These are phyloP conservation scores for Globisporangium canariense DNA, from an alignment of 352 stramenopile genomes.

Conservation along the genomic window DNA sequence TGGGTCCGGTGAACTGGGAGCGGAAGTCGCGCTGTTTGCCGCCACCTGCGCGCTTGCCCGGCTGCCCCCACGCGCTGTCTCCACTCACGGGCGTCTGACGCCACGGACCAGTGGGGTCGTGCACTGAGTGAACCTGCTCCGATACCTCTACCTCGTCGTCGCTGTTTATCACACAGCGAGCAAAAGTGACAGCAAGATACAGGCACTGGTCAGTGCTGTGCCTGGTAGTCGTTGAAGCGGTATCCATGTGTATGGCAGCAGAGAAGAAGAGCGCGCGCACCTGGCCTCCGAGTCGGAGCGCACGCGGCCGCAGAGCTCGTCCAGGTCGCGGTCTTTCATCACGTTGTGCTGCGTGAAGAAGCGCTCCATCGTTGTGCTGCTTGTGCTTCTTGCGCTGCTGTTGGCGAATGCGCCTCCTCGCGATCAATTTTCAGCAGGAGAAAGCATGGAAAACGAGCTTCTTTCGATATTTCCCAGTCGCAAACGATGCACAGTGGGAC, in stretches of 20 bases:
- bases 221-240: neutral
- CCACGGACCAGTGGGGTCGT: constrained; percentile 71
- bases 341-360: constrained; percentile 82
- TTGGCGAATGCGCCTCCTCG: constrained; percentile 5
- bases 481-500: neutral
- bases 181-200: neutral
- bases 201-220: neutral
- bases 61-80: constrained; percentile 45
- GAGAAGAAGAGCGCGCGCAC: constrained; percentile 18
- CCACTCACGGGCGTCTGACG: constrained; percentile 37
- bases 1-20: constrained; percentile 71
- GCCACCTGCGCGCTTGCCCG: constrained; percentile 18
- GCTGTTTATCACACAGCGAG: constrained; percentile 19
- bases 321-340: constrained; percentile 63
- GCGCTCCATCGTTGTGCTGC: constrained; percentile 48
- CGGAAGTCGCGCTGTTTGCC: constrained; percentile 44
- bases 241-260: constrained; percentile 2
- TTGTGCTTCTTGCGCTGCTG: constrained; percentile 7
- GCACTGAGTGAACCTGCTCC: constrained; percentile 60
- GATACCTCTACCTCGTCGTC: constrained; percentile 54
- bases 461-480: constrained; percentile 5
- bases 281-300: constrained; percentile 78
- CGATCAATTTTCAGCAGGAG: neutral
- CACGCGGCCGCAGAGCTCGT: constrained; percentile 44
- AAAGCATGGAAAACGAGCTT: constrained; percentile 4